Base-by-base conservation (phyloP, 2,329 filamentous ascomycete genomes). In the Penicillium frequentans region DNA sequence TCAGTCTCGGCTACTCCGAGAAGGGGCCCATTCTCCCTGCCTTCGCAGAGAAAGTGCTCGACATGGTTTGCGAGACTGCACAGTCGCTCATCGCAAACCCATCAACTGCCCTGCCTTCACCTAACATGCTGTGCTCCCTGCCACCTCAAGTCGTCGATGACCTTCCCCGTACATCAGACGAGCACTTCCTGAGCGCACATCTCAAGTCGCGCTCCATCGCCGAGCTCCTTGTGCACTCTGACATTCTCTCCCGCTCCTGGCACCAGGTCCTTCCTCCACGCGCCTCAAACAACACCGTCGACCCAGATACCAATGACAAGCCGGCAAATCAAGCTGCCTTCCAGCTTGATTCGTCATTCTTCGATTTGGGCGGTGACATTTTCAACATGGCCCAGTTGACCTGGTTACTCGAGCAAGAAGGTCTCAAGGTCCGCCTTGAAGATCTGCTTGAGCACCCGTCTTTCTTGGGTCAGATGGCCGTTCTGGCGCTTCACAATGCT, bases 341-440 rank as follows among this genome's bases (percentile, higher is more conserved):
- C 66, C 73, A 75, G 39, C 68, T 75, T 16, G 72, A 76, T 42
- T 73, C 73, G 0, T 77, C 73, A 2, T 77, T 78, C 66, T 77
- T 76, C 54, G 71, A 74, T 3, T 69, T 76, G 3, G 75, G 75
- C 4, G 75, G 75, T 9, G 75, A 77, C 44, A 68, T 79, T 29
- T 72, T 77, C 61, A 71, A 71, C 21, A 67, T 78, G 49, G 76
- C 73, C 2, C 74, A 76, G 33, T 63, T 77, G 6, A 70, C 70
- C n/a, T 76, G 75, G 69, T 65, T 77, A 1, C 65, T 77, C 4
- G 72, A 76, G 45, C 70, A 76, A 58, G 73, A 77, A 56, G 74
- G 73, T 7, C 69, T 75, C 48, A 70, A 70, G 46, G 69, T 77
- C 3, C 67, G 68, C 3, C 62, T 78, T 0, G 75, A 78, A 45